A percentile compares a stretch with the other conserved stretches of the same genome.
These are phyloP conservation scores for Parafenestella ontariensis DNA, from an alignment of 2,329 filamentous ascomycete species.

Conservation along the genomic window DNA sequence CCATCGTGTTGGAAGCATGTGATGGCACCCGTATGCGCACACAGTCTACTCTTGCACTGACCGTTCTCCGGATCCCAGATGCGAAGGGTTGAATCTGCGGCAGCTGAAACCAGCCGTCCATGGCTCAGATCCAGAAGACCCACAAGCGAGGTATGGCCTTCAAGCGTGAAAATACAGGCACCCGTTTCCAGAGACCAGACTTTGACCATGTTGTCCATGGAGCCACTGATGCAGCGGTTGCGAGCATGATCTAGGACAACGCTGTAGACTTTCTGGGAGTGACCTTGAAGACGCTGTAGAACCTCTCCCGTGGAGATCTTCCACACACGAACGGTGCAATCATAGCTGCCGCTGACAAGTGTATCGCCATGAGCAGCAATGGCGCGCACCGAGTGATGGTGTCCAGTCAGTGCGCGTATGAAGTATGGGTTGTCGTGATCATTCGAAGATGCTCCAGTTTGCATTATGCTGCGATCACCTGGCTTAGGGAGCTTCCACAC, in stretches of 20 bases:
- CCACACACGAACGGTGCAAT: conserved; percentile 95
- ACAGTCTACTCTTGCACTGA: conserved; percentile 86
- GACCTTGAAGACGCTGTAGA: conserved; percentile 82
- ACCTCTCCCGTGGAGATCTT: conserved; percentile 94
- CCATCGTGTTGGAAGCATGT: conserved; percentile 99
- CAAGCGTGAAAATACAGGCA: conserved; percentile 82
- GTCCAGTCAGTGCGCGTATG: conserved; percentile 82
- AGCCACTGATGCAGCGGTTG: conserved; percentile 95
- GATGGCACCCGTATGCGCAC: conserved; percentile 94
- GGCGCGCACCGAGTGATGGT: conserved; percentile 91
- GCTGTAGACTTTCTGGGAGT: conserved; percentile 94
- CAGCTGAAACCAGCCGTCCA: conserved; percentile 90
- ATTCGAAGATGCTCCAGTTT: conserved; percentile 75
- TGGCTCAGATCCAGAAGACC: conserved; percentile 89
- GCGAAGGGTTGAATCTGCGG: conserved; percentile 90
- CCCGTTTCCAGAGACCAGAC: conserved; percentile 95
- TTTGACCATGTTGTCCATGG: conserved; percentile 98
- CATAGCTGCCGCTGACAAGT: conserved; percentile 96
- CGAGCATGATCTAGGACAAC: conserved; percentile 91
- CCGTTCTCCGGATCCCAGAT: conserved; percentile 98
- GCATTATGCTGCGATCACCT: conserved; percentile 78
- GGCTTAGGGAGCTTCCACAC: conserved; percentile 92
- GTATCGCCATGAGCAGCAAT: conserved; percentile 96
- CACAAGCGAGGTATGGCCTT: conserved; percentile 91
- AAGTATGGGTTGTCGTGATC: conserved; percentile 92